phyloP scores from a whole-genome alignment of 805 yeast species.

The Candida saitoana region DNA sequence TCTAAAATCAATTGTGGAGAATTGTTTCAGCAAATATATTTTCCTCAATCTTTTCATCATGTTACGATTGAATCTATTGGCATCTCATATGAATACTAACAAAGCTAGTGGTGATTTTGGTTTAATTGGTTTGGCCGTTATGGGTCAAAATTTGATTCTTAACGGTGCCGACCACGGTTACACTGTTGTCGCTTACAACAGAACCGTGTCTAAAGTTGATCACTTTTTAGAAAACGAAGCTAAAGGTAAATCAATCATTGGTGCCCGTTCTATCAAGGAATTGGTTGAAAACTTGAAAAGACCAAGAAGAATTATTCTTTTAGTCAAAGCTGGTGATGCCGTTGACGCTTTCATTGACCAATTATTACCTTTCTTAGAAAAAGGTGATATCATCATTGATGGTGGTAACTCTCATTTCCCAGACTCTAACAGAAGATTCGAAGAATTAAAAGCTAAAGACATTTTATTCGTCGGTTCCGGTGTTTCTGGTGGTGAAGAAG shows the following conservation, averaged over 20 bases:
- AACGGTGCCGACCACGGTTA: slow-evolving; percentile 98
- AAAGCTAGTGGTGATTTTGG: slow-evolving; percentile 84
- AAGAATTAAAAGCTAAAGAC: slow-evolving; percentile 81
- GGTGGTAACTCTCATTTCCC: slow-evolving; percentile 99
- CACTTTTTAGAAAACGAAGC: slow-evolving; percentile 92
- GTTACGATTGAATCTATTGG: slow-evolving; percentile 3
- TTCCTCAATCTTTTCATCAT: background rate
- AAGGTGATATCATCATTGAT: slow-evolving; percentile 97
- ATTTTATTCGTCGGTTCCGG: slow-evolving; percentile 95
- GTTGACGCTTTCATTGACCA: slow-evolving; percentile 89
- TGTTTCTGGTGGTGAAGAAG: slow-evolving; percentile 99
- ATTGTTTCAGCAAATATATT: too few species aligned
- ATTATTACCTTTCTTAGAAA: slow-evolving; percentile 84
- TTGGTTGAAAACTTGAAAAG: slow-evolving; percentile 84
- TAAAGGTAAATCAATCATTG: slow-evolving; percentile 93
- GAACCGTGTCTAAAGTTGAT: slow-evolving; percentile 95
- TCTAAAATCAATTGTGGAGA: too few species aligned
- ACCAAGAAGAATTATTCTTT: slow-evolving; percentile 91
- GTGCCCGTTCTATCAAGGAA: slow-evolving; percentile 91
- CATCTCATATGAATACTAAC: slow-evolving; percentile 18
- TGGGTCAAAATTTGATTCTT: slow-evolving; percentile 97
- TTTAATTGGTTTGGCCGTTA: slow-evolving; percentile 98
- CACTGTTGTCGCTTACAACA: slow-evolving; percentile 97
- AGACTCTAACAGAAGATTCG: slow-evolving; percentile 95
- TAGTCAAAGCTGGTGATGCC: slow-evolving; percentile 95